Evolutionary conservation across 768 basidiomycete species (phyloP).

Genomic region (Trichaptum fuscoviolaceum): DNA sequence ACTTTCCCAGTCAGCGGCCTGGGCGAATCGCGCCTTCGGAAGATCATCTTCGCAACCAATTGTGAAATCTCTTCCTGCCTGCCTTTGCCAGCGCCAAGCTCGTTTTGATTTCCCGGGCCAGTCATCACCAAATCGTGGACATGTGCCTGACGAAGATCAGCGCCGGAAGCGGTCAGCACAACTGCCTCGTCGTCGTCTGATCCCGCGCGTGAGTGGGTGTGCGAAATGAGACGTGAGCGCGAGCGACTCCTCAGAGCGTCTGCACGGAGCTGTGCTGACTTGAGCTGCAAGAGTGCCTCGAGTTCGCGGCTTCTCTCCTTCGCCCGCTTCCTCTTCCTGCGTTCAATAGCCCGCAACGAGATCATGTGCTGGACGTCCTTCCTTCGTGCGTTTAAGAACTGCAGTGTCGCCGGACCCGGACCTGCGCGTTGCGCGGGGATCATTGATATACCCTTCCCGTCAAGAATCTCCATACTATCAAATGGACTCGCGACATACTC

Average conservation of each 20-base stretch:
- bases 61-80: not conserved
- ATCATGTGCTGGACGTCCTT: not conserved
- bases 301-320: constrained; percentile 3
- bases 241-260: not conserved
- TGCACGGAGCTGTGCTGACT: constrained; percentile 1
- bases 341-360: not conserved
- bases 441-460: not conserved
- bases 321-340: constrained; percentile 5
- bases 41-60: constrained; percentile 5
- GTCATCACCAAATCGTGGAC: not conserved
- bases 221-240: not conserved
- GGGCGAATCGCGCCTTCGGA: constrained; percentile 1
- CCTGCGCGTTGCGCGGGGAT: not conserved
- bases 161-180: not conserved
- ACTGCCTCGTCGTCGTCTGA: not conserved
- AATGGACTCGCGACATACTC: not conserved
- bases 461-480: not conserved
- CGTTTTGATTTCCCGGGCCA: no score
- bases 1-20: not conserved
- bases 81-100: not conserved
- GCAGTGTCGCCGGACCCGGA: not conserved
- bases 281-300: not conserved
- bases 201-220: not conserved
- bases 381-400: not conserved
- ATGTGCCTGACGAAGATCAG: not conserved